Evolutionary conservation across 2,329 filamentous ascomycete species (phyloP).

Genomic region (Tolypocladium amazonense): DNA sequence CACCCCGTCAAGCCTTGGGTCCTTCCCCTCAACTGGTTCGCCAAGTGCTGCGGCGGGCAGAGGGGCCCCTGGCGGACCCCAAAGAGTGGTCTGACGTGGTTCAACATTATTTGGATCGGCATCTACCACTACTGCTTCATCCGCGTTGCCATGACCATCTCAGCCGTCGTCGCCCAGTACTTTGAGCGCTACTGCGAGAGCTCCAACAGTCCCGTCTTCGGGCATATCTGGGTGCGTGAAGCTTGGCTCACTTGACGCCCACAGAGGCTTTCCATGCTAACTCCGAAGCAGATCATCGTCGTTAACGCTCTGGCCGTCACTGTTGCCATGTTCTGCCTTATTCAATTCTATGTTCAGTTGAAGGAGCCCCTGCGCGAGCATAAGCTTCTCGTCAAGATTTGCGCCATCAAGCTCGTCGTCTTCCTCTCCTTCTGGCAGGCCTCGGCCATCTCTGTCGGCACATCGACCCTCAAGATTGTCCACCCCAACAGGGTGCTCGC

Average conservation of each 20-base stretch:
- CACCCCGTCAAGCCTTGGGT: slow-evolving; percentile 61
- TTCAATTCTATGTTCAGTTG: slow-evolving; percentile 79
- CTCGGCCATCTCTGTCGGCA: slow-evolving; percentile 38
- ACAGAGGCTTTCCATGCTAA: not conserved
- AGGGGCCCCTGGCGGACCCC: slow-evolving; percentile 64
- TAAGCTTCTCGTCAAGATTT: slow-evolving; percentile 66
- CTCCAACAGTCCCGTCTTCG: slow-evolving; percentile 66
- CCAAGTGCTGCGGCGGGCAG: slow-evolving; percentile 59
- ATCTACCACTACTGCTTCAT: slow-evolving; percentile 83
- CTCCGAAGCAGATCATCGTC: slow-evolving; percentile 39
- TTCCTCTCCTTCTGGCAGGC: slow-evolving; percentile 87
- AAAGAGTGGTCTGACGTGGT: slow-evolving; percentile 75
- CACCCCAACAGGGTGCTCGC: slow-evolving; percentile 50
- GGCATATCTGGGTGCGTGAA: slow-evolving; percentile 66
- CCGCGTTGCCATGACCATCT: slow-evolving; percentile 67
- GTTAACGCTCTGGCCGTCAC: slow-evolving; percentile 65
- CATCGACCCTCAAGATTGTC: slow-evolving; percentile 50
- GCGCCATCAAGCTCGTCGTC: slow-evolving; percentile 83
- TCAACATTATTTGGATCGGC: slow-evolving; percentile 75
- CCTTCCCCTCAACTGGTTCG: slow-evolving; percentile 59
- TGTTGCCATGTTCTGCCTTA: slow-evolving; percentile 79
- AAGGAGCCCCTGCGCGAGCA: slow-evolving; percentile 57
- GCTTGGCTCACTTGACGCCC: not conserved
- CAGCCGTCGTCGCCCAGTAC: slow-evolving; percentile 63
- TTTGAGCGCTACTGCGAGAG: slow-evolving; percentile 65